Evolutionary conservation across 73 alveolate genomes (phyloP), one percentile per base, ranked within the genome.

Genomic region (Tetrahymena elliotti): DNA sequence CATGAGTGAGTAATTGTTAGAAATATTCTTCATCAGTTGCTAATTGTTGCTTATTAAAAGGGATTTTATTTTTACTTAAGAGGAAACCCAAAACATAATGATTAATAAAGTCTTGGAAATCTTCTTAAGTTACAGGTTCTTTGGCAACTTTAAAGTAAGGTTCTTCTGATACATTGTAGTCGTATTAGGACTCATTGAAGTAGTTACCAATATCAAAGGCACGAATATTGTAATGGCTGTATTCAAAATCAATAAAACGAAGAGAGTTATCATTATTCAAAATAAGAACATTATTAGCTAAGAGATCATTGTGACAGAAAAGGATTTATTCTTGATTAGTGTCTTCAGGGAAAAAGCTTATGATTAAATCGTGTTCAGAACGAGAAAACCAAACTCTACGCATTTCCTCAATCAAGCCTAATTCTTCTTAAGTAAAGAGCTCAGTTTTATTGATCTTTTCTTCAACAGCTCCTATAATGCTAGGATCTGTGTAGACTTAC

Each of bases 191-290:
- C 47, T 94, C 96, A 47, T 41, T 94, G 53, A 94, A 94, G 83
- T 94, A 94, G 52, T 94, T 94, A 6, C 95, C 96, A 34, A 94
- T 94, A 27, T 94, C 96, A 47, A 94, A 94, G n/a, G 95, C 95
- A 84, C 96, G 93, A 52, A 94, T 53, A 27, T 94, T 94, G 92
- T 84, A 94, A 6, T 88, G 83, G 33, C 95, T 84, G 53, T 94
- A 94, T 36, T 94, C 96, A 52, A 47, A 94, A 53, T 94, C 96
- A 35, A 94, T 94, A 68, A 94, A 94, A 10, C 93, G 95, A 41
- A 88, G 95, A 47, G 68, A 53, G 83, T 94, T 92, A 35, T 83
- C 95, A 84, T 94, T 94, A 38, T 94, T 94, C 52, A 88, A 84
- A 38, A 94, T 53, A 36, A 94, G 52, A 9, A 94, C 84, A 40